Conservation (phyloP, 345 rosid genomes). For the Acer campestre region DNA sequence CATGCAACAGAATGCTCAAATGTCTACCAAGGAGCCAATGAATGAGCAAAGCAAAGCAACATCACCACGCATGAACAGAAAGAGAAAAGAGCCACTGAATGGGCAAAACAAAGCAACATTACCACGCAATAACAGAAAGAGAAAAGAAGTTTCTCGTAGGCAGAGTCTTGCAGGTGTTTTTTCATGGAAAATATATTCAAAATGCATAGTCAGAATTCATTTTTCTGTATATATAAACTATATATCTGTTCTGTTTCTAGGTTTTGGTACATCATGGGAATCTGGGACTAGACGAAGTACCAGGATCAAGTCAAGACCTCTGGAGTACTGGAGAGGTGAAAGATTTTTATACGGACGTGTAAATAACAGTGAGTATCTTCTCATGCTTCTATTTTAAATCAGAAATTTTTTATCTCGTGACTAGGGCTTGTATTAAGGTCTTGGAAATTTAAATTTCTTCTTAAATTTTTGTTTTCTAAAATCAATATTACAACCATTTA, state of each 20-base stretch:
- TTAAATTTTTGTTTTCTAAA: not conserved
- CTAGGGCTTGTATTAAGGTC: not conserved
- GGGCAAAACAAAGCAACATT: slow-evolving; percentile 31
- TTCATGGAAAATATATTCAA: slow-evolving; percentile 22
- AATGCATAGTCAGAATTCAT: not conserved
- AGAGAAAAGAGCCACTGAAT: slow-evolving; percentile 28
- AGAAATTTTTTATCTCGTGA: not conserved
- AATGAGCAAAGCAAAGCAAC: slow-evolving; percentile 32
- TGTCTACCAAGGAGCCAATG: slow-evolving; percentile 28
- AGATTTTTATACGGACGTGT: slow-evolving; percentile 85
- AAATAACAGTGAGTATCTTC: slow-evolving; percentile 68
- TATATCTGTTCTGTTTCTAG: slow-evolving; percentile 31
- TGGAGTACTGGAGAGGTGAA: slow-evolving; percentile 97
- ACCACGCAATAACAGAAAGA: slow-evolving; percentile 37
- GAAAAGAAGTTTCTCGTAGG: slow-evolving; percentile 45
- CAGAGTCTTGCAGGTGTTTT: slow-evolving; percentile 84
- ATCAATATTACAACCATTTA: not conserved
- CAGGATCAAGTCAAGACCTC: slow-evolving; percentile 83
- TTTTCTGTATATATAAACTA: slow-evolving; percentile 15
- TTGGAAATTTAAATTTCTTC: not conserved
- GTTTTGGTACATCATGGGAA: slow-evolving; percentile 62
- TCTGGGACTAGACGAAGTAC: slow-evolving; percentile 80
- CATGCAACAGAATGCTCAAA: slow-evolving; percentile 43
- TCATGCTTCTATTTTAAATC: not conserved
- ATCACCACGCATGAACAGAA: slow-evolving; percentile 35